phyloP scores from a whole-genome alignment of 2,329 filamentous ascomycete species.

The Ceratocystis papillata region DNA sequence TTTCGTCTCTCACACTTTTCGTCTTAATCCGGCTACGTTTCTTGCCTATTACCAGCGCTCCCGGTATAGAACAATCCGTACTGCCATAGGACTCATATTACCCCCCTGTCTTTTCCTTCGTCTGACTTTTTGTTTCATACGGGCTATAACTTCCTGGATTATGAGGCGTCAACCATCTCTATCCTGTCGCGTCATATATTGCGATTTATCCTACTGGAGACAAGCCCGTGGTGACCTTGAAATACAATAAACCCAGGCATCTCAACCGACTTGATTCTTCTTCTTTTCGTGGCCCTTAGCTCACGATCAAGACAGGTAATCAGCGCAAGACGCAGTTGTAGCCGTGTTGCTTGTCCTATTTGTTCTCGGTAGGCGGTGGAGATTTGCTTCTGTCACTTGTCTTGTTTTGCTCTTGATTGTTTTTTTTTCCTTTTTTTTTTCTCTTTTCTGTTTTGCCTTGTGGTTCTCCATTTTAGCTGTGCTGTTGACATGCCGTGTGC shows the following conservation, averaged over 20 bases:
- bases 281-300: constrained; percentile 12
- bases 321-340: not conserved
- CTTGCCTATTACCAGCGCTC: not conserved
- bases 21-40: constrained; percentile 2
- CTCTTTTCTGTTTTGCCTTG: not conserved
- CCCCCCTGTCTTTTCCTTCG: not conserved
- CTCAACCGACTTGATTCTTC: constrained; percentile 4
- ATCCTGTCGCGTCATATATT: not conserved
- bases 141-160: not conserved
- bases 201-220: not conserved
- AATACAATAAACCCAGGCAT: not conserved
- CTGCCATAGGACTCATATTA: not conserved
- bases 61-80: not conserved
- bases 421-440: not conserved
- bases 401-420: not conserved
- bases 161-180: not conserved
- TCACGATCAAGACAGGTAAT: not conserved
- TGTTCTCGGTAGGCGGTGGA: constrained; percentile 8
- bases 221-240: not conserved
- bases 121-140: not conserved
- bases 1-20: not conserved
- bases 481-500: constrained; percentile 2
- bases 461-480: not conserved
- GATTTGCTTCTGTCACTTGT: not conserved
- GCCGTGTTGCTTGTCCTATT: not conserved